Conservation (phyloP, 2,329 filamentous ascomycete genomes). For the Rhinocladiella mackenziei region DNA sequence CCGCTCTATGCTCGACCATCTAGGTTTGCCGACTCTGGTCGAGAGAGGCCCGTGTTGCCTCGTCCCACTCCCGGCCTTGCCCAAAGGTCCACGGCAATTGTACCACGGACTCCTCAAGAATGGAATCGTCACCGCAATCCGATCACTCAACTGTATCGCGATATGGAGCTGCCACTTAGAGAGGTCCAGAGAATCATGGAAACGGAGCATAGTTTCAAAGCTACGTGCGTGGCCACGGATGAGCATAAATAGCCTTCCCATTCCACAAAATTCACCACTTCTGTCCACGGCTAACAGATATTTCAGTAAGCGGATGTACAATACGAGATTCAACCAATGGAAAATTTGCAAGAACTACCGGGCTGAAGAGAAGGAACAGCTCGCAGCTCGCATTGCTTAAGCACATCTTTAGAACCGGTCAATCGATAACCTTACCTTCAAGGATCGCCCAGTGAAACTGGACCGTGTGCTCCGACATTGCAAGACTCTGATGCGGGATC, state of each 20-base stretch:
- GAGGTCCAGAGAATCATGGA: conserved; percentile 12
- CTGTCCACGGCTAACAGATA: conserved; percentile 4
- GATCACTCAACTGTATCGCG: conserved; percentile 6
- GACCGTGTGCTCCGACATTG: conserved; percentile 7
- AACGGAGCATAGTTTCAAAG: conserved; percentile 3
- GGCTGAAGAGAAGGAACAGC: conserved; percentile 9
- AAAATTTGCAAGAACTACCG: conserved; percentile 14
- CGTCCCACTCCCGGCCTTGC: neutral
- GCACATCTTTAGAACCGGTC: conserved; percentile 6
- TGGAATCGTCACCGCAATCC: conserved; percentile 2
- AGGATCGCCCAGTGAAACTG: conserved; percentile 5
- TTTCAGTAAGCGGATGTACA: conserved; percentile 14
- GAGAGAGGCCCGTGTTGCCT: too few species aligned
- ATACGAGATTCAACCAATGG: conserved; percentile 10
- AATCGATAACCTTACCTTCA: conserved; percentile 2
- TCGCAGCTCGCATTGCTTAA: conserved; percentile 3
- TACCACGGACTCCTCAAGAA: conserved; percentile 6
- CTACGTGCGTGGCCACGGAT: too few species aligned
- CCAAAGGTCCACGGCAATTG: neutral
- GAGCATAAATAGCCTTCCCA: too few species aligned
- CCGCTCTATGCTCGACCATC: too few species aligned
- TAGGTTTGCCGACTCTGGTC: too few species aligned
- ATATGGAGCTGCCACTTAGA: conserved; percentile 2
- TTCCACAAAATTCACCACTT: too few species aligned
- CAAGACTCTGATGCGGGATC: too few species aligned